Evolutionary conservation across 148 eudicot species (phyloP).

Genomic region (Gaultheria prostrata): DNA sequence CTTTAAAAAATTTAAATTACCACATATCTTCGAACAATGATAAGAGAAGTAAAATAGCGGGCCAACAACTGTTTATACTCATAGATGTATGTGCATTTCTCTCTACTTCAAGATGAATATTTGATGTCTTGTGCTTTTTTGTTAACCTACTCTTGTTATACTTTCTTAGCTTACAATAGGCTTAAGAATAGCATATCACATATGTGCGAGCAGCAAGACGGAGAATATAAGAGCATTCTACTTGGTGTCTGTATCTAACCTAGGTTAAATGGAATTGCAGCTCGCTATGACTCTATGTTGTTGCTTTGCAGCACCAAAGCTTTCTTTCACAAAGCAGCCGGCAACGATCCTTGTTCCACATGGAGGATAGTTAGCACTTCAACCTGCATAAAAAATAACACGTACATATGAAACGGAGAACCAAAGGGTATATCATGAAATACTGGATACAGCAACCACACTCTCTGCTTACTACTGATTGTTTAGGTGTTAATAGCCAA

Average conservation of each 20-base stretch:
- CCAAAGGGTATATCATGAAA: neutral
- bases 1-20: too few relatives aligned
- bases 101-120: too few relatives aligned
- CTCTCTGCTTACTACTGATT: neutral
- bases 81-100: too few relatives aligned
- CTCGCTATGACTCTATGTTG: constrained; percentile 85
- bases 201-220: neutral
- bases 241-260: neutral
- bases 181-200: neutral
- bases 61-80: too few relatives aligned
- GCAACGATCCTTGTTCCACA: constrained; percentile 67
- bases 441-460: neutral
- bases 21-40: too few relatives aligned
- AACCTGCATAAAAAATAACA: constrained; percentile 58
- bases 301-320: constrained; percentile 87
- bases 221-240: neutral
- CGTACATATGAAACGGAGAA: neutral
- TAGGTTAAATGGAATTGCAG: neutral
- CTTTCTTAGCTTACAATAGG: neutral
- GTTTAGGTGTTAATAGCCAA: neutral
- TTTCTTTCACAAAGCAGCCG: constrained; percentile 83
- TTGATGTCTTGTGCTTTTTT: too few relatives aligned
- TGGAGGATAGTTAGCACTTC: constrained; percentile 75
- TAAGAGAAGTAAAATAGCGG: too few relatives aligned
- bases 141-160: neutral